Evolutionary conservation across 176 grass and related monocot genomes (phyloP), one percentile per base, ranked within the genome.

Genomic region (Hordeum marinum): DNA sequence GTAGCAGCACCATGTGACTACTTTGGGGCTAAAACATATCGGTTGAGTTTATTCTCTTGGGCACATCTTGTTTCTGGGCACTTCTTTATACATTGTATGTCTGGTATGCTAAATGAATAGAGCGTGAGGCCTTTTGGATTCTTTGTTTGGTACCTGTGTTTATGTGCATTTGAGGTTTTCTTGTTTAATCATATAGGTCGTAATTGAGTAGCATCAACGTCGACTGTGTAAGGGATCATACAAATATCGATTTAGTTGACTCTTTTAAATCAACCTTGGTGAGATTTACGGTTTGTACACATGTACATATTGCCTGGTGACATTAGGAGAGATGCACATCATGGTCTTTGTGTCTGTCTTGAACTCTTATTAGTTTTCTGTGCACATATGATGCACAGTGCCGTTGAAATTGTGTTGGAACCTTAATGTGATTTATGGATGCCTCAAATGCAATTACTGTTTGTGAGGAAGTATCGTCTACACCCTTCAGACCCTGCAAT

Each of bases 391-490:
- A 42, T 66, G 42, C 40, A 65, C 14, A 45, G 66, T 84, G 20
- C 40, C 65, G 10, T 50, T 74, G 25, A 43, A 60, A 26, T 75
- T 59, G 21, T n/a, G n/a, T 80, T 71, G 15, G 35, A 75, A 80
- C 35, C 11, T 75, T 21, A 80, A 43, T 84, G 25, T 58, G 48
- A 25, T 87, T 18, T 64, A 73, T 86, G 42, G 11, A 76, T 80
- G 57, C 25, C 41, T 79, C 9, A 10, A 66, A 46, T 84, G 21
- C 42, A 58, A 14, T 35, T 21, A 50, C 61, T 67, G 32, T 76
- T 58, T 39, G 40, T 76, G 48, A 68, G 35, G 26, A 65, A 76
- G 26, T 75, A 24, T 26, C 69, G 20, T 75, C 36, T 26, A 85
- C 21, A 37, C 32, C 24, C 11, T 85, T 75, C 57, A 59, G 24